phyloP scores from a whole-genome alignment of 306 rosid species.

The Vigna nakashimae region DNA sequence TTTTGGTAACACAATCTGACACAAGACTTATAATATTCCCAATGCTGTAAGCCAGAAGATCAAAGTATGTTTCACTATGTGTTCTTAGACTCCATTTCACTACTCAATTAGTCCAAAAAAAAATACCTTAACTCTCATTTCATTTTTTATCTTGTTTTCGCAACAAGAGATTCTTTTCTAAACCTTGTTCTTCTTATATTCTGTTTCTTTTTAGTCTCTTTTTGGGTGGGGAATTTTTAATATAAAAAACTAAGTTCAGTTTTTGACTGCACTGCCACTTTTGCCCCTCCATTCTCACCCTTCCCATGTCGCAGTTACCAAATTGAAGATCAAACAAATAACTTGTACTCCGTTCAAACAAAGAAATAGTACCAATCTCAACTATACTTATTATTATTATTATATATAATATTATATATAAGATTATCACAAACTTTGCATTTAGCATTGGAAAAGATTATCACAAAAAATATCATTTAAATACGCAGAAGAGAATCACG shows the following conservation, averaged over 20 bases:
- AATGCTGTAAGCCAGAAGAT: slow-evolving; percentile 31
- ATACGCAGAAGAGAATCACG: slow-evolving; percentile 22
- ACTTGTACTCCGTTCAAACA: background rate
- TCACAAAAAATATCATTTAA: slow-evolving; percentile 7
- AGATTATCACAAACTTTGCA: background rate
- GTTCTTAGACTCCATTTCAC: background rate
- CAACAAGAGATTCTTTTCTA: slow-evolving; percentile 16
- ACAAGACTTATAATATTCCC: slow-evolving; percentile 12
- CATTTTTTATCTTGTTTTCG: background rate
- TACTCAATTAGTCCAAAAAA: background rate
- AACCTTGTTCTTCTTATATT: background rate
- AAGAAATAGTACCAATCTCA: background rate
- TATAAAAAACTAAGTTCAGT: background rate
- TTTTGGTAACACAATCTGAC: slow-evolving; percentile 39
- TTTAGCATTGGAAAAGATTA: slow-evolving; percentile 26
- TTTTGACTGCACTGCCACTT: slow-evolving; percentile 1
- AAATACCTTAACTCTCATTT: background rate
- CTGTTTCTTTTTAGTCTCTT: background rate
- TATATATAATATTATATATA: too few relatives aligned
- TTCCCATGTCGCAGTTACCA: background rate
- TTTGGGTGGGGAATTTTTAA: background rate
- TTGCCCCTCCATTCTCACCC: background rate
- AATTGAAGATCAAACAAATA: slow-evolving; percentile 22
- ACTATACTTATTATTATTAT: background rate
- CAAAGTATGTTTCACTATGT: slow-evolving; percentile 32